Percentiles rank a stretch among this genome's conserved stretches.
Evolutionary conservation across 202 grass and related monocot genomes (phyloP).

Genomic region (Tripidium arundinaceum): DNA sequence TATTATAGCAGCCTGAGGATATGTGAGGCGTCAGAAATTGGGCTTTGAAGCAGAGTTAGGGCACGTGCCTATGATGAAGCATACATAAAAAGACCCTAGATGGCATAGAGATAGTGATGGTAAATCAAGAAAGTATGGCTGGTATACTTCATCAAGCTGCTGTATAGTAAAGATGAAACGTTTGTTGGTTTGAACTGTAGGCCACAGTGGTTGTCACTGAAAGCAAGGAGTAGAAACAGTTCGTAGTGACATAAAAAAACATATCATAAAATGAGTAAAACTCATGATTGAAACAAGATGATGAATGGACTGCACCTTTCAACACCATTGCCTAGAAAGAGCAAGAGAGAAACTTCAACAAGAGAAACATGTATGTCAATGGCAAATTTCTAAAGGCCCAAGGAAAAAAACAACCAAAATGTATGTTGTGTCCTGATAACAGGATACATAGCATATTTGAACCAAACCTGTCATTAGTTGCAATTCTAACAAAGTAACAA

Average conservation of each 20-base stretch:
- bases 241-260: background rate
- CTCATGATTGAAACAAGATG: conserved; percentile 5
- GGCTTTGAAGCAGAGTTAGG: background rate
- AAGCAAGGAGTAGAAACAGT: conserved; percentile 11
- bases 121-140: background rate
- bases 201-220: background rate
- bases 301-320: background rate
- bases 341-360: conserved; percentile 6
- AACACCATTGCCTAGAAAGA: conserved; percentile 9
- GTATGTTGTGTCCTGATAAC: background rate
- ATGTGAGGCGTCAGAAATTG: background rate
- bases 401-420: background rate
- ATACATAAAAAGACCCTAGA: background rate
- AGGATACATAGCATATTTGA: background rate
- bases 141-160: background rate
- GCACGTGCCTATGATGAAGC: background rate
- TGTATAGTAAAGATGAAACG: conserved; percentile 10
- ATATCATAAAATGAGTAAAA: conserved; percentile 17
- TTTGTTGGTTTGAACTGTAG: background rate
- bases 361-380: conserved; percentile 8
- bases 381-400: background rate
- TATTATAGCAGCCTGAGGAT: background rate
- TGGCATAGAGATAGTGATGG: background rate
- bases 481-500: background rate
- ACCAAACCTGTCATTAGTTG: background rate